Conservation (phyloP, 345 rosid genomes). For the Brassica nigra region DNA sequence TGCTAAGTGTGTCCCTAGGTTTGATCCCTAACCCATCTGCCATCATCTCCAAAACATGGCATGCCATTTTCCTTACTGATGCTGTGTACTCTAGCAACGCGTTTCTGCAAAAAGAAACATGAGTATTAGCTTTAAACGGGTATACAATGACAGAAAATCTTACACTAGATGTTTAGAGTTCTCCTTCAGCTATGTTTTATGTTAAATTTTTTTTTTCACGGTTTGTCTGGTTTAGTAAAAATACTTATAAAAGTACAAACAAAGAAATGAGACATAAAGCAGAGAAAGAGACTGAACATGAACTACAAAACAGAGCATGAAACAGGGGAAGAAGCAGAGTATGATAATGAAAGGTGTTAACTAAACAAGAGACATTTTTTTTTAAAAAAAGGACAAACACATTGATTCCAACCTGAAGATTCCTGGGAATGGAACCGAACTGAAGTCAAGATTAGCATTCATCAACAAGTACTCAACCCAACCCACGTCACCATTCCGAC, state of each 20-base stretch:
- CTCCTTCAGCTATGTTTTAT: neutral
- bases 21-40: constrained; percentile 73
- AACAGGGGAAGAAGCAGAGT: neutral
- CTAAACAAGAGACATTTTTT: neutral
- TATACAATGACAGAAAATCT: neutral
- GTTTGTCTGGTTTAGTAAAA: neutral
- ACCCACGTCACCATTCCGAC: constrained; percentile 73
- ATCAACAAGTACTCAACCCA: constrained; percentile 78
- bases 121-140: neutral
- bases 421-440: constrained; percentile 7
- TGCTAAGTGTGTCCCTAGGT: constrained; percentile 61
- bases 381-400: neutral
- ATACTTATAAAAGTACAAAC: neutral
- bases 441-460: constrained; percentile 45
- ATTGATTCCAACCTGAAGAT: constrained; percentile 49
- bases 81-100: constrained; percentile 61
- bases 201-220: neutral
- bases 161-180: neutral
- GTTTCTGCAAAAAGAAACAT: constrained; percentile 44
- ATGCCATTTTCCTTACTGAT: constrained; percentile 65
- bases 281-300: neutral
- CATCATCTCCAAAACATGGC: constrained; percentile 64
- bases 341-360: neutral
- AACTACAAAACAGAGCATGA: neutral
- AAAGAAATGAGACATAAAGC: neutral